Conservation (phyloP, 75 land plant species). For the Sequoia sempervirens region DNA sequence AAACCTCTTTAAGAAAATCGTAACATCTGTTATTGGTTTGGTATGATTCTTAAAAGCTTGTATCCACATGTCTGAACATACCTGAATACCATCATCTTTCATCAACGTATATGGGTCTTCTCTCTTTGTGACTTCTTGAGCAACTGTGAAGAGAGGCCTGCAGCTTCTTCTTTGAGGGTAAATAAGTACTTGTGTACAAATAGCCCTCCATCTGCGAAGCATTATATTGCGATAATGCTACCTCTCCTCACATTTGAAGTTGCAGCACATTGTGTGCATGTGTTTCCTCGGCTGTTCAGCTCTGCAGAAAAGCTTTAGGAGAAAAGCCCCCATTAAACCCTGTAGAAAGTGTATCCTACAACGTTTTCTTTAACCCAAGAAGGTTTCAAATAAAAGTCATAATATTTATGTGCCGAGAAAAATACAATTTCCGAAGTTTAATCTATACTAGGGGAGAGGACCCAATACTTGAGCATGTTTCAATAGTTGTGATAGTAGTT, state of each 20-base stretch:
- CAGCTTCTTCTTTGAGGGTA: slow-evolving; percentile 3
- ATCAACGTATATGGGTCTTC: slow-evolving; percentile 35
- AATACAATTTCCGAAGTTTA: too few species aligned
- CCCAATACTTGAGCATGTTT: too few species aligned
- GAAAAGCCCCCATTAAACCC: neutral
- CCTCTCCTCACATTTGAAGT: neutral
- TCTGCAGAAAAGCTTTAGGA: neutral
- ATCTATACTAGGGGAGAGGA: too few species aligned
- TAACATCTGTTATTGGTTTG: slow-evolving; percentile 31
- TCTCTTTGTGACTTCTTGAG: neutral
- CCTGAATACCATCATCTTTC: slow-evolving; percentile 54
- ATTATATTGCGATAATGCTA: neutral
- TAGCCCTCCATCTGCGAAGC: slow-evolving; percentile 7
- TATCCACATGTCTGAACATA: slow-evolving; percentile 57
- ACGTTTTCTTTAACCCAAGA: too few species aligned
- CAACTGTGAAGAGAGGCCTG: slow-evolving; percentile 1
- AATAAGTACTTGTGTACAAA: neutral
- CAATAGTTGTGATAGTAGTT: too few species aligned
- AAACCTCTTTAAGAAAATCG: slow-evolving; percentile 48
- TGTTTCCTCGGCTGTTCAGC: neutral
- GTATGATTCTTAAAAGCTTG: slow-evolving; percentile 37
- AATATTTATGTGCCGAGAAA: too few species aligned
- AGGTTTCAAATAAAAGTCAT: too few species aligned
- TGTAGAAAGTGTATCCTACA: neutral
- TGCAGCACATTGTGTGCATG: neutral